Evolutionary conservation across 2,329 filamentous ascomycete genomes (phyloP).

Genomic region (Colletotrichum godetiae): DNA sequence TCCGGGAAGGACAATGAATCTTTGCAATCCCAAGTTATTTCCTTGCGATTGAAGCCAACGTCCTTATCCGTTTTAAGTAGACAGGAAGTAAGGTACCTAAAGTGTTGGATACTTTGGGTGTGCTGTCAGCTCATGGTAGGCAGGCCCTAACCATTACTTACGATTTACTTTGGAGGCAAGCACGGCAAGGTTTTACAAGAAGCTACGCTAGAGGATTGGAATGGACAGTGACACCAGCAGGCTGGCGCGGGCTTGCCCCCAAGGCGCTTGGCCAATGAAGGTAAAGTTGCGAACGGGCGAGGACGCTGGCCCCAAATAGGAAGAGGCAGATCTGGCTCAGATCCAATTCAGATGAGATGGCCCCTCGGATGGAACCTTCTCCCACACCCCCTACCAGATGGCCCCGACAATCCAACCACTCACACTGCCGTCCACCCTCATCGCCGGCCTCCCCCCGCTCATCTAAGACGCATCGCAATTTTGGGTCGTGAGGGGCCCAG

Average conservation of each 20-base stretch:
- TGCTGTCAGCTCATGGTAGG: too few relatives aligned
- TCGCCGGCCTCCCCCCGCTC: neutral
- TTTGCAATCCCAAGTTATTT: neutral
- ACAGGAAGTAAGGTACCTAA: too few relatives aligned
- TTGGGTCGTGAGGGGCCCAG: neutral
- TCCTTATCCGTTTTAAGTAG: too few relatives aligned
- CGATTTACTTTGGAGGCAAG: too few relatives aligned
- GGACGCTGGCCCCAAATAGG: neutral
- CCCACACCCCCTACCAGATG: neutral
- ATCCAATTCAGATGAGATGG: conserved; percentile 19
- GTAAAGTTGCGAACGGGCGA: neutral
- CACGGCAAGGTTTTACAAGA: neutral
- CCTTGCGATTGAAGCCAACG: too few relatives aligned
- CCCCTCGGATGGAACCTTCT: neutral
- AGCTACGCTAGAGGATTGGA: neutral
- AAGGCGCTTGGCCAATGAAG: neutral
- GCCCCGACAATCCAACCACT: neutral
- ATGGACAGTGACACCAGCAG: neutral
- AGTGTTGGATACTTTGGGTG: too few relatives aligned
- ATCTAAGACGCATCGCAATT: neutral
- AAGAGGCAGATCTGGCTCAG: neutral
- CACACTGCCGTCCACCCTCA: neutral
- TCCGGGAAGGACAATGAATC: neutral
- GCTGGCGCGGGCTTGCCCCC: neutral
- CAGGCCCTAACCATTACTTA: too few relatives aligned